These are phyloP conservation scores for Cordyceps pruinosa DNA, from an alignment of 2,329 filamentous ascomycete genomes.

Conservation along the genomic window DNA sequence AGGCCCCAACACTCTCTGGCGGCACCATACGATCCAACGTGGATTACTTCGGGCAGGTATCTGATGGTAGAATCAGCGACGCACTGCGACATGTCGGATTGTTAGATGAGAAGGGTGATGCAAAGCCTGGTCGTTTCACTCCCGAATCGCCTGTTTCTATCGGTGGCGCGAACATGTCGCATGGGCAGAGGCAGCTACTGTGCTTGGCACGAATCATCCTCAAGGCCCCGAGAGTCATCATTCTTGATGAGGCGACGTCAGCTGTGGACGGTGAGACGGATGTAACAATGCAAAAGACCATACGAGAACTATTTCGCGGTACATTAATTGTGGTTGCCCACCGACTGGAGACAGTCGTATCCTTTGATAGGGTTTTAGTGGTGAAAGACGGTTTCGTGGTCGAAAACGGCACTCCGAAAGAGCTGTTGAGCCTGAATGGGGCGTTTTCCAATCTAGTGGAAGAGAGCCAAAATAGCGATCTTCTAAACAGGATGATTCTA, in stretches of 20 bases:
- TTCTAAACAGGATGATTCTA: background rate
- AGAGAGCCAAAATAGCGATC: background rate
- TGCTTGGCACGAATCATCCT: constrained; percentile 7
- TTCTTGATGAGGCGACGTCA: constrained; percentile 5
- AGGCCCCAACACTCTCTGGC: constrained; percentile 6
- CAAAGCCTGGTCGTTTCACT: background rate
- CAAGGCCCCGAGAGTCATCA: background rate
- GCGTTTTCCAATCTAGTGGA: background rate
- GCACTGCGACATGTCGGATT: background rate
- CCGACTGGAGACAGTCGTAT: background rate
- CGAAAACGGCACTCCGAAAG: background rate
- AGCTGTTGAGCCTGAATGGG: background rate
- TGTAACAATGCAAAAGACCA: background rate
- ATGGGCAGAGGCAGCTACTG: constrained; percentile 3
- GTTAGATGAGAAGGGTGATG: background rate
- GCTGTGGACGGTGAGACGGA: constrained; percentile 8
- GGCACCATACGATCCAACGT: background rate
- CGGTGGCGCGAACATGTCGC: background rate
- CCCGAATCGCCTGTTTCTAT: background rate
- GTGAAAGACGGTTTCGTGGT: background rate
- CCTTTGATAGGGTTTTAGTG: background rate
- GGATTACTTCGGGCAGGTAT: background rate
- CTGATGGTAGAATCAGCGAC: background rate
- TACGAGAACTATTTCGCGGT: background rate
- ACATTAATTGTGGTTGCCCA: background rate